A percentile compares a stretch with the other conserved stretches of the same genome.
phyloP scores from a whole-genome alignment of 2,329 filamentous ascomycete genomes.

The Dendryphion nanum region DNA sequence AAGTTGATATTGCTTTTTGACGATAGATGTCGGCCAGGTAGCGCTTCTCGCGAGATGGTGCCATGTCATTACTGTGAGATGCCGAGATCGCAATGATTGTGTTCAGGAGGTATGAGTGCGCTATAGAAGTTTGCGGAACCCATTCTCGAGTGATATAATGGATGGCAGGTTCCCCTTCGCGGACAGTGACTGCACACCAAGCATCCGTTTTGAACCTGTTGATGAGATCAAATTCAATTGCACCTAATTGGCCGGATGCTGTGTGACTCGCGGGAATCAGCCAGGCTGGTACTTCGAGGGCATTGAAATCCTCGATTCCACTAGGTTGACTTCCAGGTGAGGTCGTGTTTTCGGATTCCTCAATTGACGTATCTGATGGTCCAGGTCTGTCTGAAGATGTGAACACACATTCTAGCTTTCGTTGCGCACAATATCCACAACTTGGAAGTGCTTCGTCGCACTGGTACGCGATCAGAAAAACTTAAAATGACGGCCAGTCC shows the following conservation, averaged over 20 bases:
- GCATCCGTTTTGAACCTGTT: conserved; percentile 25
- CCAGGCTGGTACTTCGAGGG: conserved; percentile 7
- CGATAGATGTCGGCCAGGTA: conserved; percentile 21
- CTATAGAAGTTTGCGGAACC: conserved; percentile 20
- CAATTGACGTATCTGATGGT: not conserved
- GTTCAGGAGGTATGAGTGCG: conserved; percentile 22
- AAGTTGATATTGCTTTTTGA: conserved; percentile 24
- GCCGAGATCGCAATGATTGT: conserved; percentile 29
- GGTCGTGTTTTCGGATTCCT: not conserved
- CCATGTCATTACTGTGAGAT: conserved; percentile 15
- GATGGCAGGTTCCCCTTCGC: conserved; percentile 13
- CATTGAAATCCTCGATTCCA: conserved; percentile 19
- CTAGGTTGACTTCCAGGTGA: too few relatives aligned
- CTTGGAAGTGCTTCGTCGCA: conserved; percentile 29
- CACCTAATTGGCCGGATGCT: conserved; percentile 20
- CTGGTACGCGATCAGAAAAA: conserved; percentile 10
- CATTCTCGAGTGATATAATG: conserved; percentile 20
- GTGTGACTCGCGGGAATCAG: conserved; percentile 18
- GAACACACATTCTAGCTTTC: conserved; percentile 26
- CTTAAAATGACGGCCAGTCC: not conserved
- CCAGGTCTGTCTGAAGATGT: not conserved
- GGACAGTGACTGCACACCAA: conserved; percentile 22
- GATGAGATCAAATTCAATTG: conserved; percentile 19
- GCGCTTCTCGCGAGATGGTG: conserved; percentile 12
- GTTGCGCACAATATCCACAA: conserved; percentile 27